Percentiles rank a stretch among this genome's conserved stretches.
Conservation (phyloP, 176 grass and related monocot genomes). For the Urochloa ruziziensis region DNA sequence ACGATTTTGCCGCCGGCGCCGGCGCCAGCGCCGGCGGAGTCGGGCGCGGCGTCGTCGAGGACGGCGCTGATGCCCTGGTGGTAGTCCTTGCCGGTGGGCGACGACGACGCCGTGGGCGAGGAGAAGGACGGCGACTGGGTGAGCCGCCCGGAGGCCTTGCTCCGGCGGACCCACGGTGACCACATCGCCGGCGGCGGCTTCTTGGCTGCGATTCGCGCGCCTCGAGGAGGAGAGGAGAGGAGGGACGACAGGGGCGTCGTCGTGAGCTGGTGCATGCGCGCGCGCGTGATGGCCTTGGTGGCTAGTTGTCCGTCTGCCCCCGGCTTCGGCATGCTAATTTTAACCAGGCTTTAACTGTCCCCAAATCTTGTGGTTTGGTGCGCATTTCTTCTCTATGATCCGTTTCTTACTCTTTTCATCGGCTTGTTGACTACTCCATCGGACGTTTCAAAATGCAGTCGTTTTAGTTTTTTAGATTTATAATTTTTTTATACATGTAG, state of each 20-base stretch:
- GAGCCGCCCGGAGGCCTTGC: constrained; percentile 22
- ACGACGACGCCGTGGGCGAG: neutral
- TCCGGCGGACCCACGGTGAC: constrained; percentile 47
- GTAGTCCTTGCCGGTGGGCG: constrained; percentile 25
- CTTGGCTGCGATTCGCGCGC: constrained; percentile 2
- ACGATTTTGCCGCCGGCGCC: neutral
- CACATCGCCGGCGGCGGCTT: constrained; percentile 37
- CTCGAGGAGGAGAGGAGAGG: neutral
- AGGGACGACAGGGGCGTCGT: neutral
- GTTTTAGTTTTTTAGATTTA: too few relatives aligned
- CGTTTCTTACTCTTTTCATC: neutral
- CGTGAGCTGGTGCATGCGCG: constrained; percentile 7
- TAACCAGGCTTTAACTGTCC: constrained; percentile 28
- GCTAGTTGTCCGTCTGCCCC: constrained; percentile 13
- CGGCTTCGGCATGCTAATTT: constrained; percentile 36
- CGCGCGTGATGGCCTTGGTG: constrained; percentile 31
- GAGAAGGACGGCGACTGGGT: constrained; percentile 45
- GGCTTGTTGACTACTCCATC: too few relatives aligned
- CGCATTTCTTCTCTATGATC: neutral
- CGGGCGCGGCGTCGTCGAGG: constrained; percentile 26
- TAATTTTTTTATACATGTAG: too few relatives aligned
- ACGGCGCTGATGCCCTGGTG: constrained; percentile 39
- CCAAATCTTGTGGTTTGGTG: constrained; percentile 31
- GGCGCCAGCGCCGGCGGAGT: neutral
- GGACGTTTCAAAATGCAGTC: too few relatives aligned